Percentiles rank a stretch among this genome's conserved stretches.
These are phyloP conservation scores for Pythium folliculosum DNA, from an alignment of 352 stramenopile genomes.

Conservation along the genomic window DNA sequence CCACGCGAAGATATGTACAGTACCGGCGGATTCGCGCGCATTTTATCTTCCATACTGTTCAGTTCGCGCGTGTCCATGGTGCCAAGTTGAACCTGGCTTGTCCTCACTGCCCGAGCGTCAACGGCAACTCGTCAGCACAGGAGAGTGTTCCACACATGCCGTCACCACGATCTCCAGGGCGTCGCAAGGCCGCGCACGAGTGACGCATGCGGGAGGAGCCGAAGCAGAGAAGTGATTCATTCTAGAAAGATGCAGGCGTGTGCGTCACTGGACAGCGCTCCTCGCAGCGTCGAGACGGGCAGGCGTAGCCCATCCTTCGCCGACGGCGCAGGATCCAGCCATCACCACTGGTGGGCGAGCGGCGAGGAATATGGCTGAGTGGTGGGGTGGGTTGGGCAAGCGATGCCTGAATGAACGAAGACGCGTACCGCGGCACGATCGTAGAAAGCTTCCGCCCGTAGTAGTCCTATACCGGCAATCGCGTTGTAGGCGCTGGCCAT, in stretches of 20 bases:
- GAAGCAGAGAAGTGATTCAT: background rate
- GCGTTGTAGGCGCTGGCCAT: too few species aligned
- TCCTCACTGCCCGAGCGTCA: background rate
- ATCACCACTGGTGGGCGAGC: background rate
- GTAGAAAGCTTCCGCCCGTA: too few species aligned
- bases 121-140: background rate
- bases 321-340: background rate
- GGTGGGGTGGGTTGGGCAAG: too few species aligned
- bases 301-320: background rate
- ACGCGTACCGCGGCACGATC: too few species aligned
- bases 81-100: background rate
- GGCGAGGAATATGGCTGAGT: background rate
- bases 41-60: background rate
- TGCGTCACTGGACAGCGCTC: background rate
- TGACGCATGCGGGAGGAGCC: background rate
- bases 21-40: background rate
- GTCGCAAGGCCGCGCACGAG: background rate
- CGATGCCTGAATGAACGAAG: too few species aligned
- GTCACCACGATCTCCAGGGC: background rate
- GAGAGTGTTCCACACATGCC: background rate
- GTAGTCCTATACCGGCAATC: too few species aligned
- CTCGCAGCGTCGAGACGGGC: background rate
- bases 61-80: background rate
- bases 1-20: background rate
- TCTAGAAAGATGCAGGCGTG: background rate